Base-by-base conservation (phyloP, 1,139 yeast species). In the Candida gigantensis region DNA sequence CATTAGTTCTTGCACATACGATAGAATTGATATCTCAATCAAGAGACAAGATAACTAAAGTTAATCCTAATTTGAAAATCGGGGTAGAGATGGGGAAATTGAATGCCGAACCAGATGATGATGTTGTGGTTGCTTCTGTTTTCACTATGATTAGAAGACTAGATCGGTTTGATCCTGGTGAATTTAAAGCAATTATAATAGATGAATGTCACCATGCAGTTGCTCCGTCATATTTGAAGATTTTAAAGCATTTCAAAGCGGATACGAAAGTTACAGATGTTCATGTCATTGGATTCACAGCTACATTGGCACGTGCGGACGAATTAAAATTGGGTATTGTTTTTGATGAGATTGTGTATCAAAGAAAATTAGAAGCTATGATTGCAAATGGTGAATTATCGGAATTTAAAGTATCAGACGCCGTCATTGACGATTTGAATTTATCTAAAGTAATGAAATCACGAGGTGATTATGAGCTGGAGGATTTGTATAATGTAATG, bases 151-250 rank as follows among this genome's bases (percentile, higher is more conserved):
- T 60, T 82, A 29, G 35, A 47, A 24, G 50, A 64, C 0, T 62
- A 97, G 32, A 57, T 87, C 12, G 59, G 60, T 85, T 82, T 49
- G 57, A 77, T 36, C 83, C 89, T 0, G 38, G 40, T 1, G 74
- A 77, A 12, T 83, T 76, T 61, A 84, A 87, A 51, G 68, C 89
- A 21, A 77, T 92, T 16, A 81, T 90, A 15, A 69, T 90, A 2
- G 98, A 90, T 58, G 98, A 90, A 55, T 95, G 96, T 33, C 98
- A 90, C 52, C 97, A 90, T 60, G 84, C 96, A 0, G 84, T 87
- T 1, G 92, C 96, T 0, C 52, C 59, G 10, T 72, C 90, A 0
- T 92, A 92, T 68, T 32, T 62, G 11, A 69, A 71, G 28, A 70
- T 89, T 1, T 58, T 88, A 36, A 55, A 66, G 4, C 72, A 85